Conservation (phyloP, 495 filamentous ascomycete genomes). For the Aspergillus wentii region DNA sequence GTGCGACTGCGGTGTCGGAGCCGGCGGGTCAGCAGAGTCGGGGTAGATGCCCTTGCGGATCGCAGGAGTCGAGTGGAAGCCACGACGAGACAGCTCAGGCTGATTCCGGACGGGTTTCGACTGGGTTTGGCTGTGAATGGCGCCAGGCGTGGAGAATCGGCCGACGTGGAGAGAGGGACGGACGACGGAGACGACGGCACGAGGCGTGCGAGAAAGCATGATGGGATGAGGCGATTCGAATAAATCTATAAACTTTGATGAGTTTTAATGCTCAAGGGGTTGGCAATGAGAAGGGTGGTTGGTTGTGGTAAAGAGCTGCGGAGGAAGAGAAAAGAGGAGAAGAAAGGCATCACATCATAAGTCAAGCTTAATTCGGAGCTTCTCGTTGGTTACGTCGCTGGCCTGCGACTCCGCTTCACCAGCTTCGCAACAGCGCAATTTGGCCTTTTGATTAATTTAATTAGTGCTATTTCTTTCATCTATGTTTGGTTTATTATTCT, state of each 20-base stretch:
- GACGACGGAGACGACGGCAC: constrained; percentile 16
- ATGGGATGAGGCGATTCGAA: constrained; percentile 1
- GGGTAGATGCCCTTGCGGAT: constrained; percentile 39
- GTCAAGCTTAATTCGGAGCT: constrained; percentile 8
- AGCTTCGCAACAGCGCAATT: no score
- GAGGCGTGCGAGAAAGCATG: constrained; percentile 34
- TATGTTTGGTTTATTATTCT: neutral
- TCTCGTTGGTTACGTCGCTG: neutral
- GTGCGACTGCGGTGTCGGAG: constrained; percentile 30
- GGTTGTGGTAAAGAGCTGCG: constrained; percentile 4
- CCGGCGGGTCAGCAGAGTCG: constrained; percentile 32
- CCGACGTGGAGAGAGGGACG: constrained; percentile 22
- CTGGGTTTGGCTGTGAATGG: constrained; percentile 6
- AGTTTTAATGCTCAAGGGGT: neutral
- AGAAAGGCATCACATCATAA: constrained; percentile 13
- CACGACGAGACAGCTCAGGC: constrained; percentile 9
- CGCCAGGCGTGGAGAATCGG: constrained; percentile 11
- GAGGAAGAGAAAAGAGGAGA: neutral
- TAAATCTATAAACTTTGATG: neutral
- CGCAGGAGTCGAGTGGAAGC: constrained; percentile 25
- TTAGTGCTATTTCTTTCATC: no score
- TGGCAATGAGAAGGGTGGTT: neutral
- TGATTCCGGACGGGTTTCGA: constrained; percentile 3
- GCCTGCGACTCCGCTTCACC: no score
- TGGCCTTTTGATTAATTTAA: no score